Percentiles rank a stretch among this genome's conserved stretches.
These are phyloP conservation scores for Starmerella roubikii DNA, from an alignment of 805 yeast species.

Conservation along the genomic window DNA sequence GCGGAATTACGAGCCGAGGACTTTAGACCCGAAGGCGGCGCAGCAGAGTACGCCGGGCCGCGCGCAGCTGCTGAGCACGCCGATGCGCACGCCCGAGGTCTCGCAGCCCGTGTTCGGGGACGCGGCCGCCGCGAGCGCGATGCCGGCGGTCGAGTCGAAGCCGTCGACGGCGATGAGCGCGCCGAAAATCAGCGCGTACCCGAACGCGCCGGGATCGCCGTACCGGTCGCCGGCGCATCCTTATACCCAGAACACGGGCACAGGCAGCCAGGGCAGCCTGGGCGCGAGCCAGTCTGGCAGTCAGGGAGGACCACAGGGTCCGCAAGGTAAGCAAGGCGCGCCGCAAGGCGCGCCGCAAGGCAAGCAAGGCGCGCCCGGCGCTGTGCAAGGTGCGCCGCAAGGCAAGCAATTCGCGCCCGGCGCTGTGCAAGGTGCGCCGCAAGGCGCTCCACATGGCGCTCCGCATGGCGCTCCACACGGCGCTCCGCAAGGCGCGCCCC, in stretches of 20 bases:
- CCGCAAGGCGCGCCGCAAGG: neutral
- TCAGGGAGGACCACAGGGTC: too few relatives aligned
- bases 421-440: too few relatives aligned
- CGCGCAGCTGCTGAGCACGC: constrained; percentile 15
- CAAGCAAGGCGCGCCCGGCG: neutral
- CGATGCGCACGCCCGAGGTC: constrained; percentile 13
- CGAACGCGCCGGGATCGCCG: constrained; percentile 14
- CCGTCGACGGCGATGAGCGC: constrained; percentile 7
- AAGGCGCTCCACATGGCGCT: too few relatives aligned
- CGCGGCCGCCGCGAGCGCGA: neutral
- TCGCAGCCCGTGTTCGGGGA: neutral
- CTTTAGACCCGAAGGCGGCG: neutral
- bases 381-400: neutral
- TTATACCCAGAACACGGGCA: too few relatives aligned
- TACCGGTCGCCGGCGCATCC: too few relatives aligned
- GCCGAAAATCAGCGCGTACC: constrained; percentile 10
- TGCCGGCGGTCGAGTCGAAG: constrained; percentile 3
- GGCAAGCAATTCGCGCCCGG: too few relatives aligned
- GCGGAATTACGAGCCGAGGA: too few relatives aligned
- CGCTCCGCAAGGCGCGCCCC: too few relatives aligned
- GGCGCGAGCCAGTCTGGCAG: neutral
- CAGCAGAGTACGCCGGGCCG: constrained; percentile 1
- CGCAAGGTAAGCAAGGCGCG: neutral
- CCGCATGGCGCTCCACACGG: too few relatives aligned
- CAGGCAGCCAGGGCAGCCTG: too few relatives aligned